phyloP scores from a whole-genome alignment of 2,329 filamentous ascomycete genomes.

The Hypoxylon sp. region DNA sequence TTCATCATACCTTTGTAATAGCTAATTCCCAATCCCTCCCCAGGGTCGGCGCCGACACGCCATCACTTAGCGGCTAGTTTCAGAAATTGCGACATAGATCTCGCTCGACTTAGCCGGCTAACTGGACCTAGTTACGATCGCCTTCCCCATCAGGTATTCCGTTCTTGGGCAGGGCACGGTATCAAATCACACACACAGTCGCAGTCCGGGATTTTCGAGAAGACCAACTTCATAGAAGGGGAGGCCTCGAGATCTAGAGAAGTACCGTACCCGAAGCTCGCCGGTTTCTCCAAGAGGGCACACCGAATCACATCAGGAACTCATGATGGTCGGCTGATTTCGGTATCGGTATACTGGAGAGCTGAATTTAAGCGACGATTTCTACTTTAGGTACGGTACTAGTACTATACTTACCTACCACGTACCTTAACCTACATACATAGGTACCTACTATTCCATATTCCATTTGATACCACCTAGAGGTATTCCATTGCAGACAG shows the following conservation, averaged over 20 bases:
- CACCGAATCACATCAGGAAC: conserved; percentile 46
- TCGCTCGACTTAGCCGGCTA: conserved; percentile 42
- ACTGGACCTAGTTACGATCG: conserved; percentile 43
- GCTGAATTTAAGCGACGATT: conserved; percentile 31
- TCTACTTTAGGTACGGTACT: neutral
- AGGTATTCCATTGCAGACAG: conserved; percentile 11
- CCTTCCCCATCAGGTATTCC: conserved; percentile 47
- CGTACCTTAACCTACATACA: no score
- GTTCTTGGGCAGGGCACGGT: conserved; percentile 29
- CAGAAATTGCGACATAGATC: conserved; percentile 47
- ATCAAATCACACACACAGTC: conserved; percentile 30
- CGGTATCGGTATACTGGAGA: conserved; percentile 37
- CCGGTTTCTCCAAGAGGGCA: conserved; percentile 41
- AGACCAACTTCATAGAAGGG: conserved; percentile 18
- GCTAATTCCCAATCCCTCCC: conserved; percentile 12
- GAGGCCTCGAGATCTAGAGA: conserved; percentile 34
- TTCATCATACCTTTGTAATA: conserved; percentile 44
- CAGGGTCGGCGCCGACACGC: conserved; percentile 26
- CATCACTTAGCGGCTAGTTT: conserved; percentile 43
- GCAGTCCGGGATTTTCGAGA: conserved; percentile 4
- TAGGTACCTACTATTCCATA: conserved; percentile 11
- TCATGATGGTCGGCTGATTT: conserved; percentile 45
- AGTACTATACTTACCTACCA: conserved; percentile 18
- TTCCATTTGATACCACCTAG: neutral
- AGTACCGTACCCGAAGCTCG: conserved; percentile 36